Conservation (phyloP, 306 rosid species). For the Oemleria cerasiformis region DNA sequence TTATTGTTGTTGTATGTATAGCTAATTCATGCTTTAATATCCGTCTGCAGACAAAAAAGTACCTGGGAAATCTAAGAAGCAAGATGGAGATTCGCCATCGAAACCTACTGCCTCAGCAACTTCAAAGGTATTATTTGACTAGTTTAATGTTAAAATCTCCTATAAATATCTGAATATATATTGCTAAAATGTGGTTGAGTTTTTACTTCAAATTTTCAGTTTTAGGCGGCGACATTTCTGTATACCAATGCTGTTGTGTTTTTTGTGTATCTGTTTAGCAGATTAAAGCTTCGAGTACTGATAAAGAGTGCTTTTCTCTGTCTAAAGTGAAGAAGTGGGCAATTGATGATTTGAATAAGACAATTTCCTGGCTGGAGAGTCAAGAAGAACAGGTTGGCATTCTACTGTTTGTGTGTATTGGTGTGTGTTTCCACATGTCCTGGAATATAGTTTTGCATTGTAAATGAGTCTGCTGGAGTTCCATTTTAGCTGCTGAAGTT, state of each 20-base stretch:
- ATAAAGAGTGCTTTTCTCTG: conserved; percentile 48
- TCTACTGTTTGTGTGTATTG: neutral
- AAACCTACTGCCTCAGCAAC: conserved; percentile 35
- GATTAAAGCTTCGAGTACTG: conserved; percentile 37
- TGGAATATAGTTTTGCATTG: conserved; percentile 4
- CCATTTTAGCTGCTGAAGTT: neutral
- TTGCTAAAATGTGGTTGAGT: neutral
- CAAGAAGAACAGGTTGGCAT: conserved; percentile 84
- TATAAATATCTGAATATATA: neutral
- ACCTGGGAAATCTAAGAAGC: conserved; percentile 42
- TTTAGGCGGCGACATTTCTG: neutral
- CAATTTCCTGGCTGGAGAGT: conserved; percentile 82
- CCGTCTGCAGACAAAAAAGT: conserved; percentile 43
- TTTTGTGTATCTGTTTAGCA: conserved; percentile 32
- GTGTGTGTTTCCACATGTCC: neutral
- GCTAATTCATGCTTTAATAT: conserved; percentile 6
- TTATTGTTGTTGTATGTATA: conserved; percentile 9
- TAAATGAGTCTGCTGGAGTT: conserved; percentile 17
- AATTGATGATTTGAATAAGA: conserved; percentile 57
- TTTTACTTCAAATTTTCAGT: neutral
- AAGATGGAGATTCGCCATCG: conserved; percentile 37
- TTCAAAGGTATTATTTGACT: conserved; percentile 41
- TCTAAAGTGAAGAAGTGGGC: conserved; percentile 81
- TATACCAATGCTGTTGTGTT: conserved; percentile 7
- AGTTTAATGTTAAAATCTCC: neutral